Base-by-base conservation (phyloP, 2,329 filamentous ascomycete species). In the Corynespora cassiicola region DNA sequence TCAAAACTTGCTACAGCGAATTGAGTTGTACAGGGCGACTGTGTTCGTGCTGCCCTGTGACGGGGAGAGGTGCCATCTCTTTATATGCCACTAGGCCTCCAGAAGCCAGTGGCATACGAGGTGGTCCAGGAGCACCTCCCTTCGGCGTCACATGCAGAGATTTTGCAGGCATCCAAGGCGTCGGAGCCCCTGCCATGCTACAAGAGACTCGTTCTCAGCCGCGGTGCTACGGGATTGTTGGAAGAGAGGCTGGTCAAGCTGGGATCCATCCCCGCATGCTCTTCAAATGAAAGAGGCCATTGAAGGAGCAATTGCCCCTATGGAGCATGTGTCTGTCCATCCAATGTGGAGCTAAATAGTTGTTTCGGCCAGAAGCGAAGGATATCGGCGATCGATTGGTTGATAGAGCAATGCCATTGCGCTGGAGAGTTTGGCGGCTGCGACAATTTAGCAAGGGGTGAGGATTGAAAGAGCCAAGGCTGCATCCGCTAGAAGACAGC, bases 111-210 rank as follows among this genome's bases (percentile, higher is more conserved):
- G 31, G 15, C 14, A 22, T 20, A 9, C 14, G 19, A 24, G 20
- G 20, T 10, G 23, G 24, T 18, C 20, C 35, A 31, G 41, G 37
- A 29, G 31, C 12, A 10, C 23, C 25, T 30, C 39, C 42, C 34
- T 48, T 52, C 41, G 51, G 31, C 43, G 31, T 58, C 55, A 55
- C 56, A 58, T 58, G 52, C 47, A 38, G 42, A 36, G 33, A 14
- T 36, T 30, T 29, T 31, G 36, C 23, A 32, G 30, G n/a, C 34
- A 22, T 40, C 39, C 36, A 44, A 48, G 51, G 47, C 39, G 33
- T 50, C 39, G 41, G 39, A 36, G 44, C 34, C 42, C 44, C 45
- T 39, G 34, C 34, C 31, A 25, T 37, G 21, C 34, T 42, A 37
- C 31, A 22, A 23, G 16, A 34, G 31, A 29, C 22, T 17, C 20